Percentiles rank a stretch among this genome's conserved stretches.
Evolutionary conservation across 1,284 basidiomycete species (phyloP).

Genomic region (Vanrija sp.): DNA sequence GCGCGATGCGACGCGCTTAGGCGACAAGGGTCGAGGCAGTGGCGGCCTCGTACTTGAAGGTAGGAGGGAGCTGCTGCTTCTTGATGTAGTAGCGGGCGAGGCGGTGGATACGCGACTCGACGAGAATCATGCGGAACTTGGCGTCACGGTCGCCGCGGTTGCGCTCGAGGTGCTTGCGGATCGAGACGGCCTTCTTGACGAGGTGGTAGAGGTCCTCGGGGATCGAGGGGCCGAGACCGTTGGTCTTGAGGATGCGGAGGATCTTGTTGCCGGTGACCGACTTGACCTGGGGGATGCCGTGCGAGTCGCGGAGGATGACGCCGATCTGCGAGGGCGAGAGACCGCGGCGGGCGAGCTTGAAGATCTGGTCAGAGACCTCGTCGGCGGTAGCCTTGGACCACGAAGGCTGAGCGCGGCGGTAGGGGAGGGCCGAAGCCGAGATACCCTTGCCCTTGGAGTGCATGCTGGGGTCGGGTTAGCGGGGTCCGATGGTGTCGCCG

Average conservation of each 20-base stretch:
- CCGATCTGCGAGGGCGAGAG: constrained; percentile 97
- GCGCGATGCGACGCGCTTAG: constrained; percentile 26
- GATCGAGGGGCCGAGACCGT: constrained; percentile 93
- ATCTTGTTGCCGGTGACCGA: constrained; percentile 99
- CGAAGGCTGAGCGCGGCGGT: constrained; percentile 87
- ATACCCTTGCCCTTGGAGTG: constrained; percentile 99
- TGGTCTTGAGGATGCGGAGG: constrained; percentile 92
- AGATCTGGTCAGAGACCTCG: constrained; percentile 93
- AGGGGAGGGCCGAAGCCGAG: constrained; percentile 96
- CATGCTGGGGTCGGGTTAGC: constrained; percentile 56
- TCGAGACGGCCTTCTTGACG: constrained; percentile 98
- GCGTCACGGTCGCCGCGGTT: constrained; percentile 98
- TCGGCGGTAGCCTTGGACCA: constrained; percentile 97
- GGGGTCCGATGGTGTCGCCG: neutral
- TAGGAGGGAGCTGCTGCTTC: constrained; percentile 93
- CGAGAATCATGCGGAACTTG: constrained; percentile 96
- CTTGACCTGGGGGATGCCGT: constrained; percentile 92
- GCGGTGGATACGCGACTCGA: constrained; percentile 98
- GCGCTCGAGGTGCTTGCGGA: constrained; percentile 97
- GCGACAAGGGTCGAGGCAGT: constrained; percentile 66
- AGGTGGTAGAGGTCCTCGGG: constrained; percentile 99
- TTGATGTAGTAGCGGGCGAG: constrained; percentile 95
- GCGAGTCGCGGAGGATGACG: constrained; percentile 95
- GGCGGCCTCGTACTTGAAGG: constrained; percentile 95
- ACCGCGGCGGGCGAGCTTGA: constrained; percentile 97